Percentiles rank a stretch among this genome's conserved stretches.
Evolutionary conservation across 805 yeast species (phyloP).

Genomic region (Candida ponderosae): DNA sequence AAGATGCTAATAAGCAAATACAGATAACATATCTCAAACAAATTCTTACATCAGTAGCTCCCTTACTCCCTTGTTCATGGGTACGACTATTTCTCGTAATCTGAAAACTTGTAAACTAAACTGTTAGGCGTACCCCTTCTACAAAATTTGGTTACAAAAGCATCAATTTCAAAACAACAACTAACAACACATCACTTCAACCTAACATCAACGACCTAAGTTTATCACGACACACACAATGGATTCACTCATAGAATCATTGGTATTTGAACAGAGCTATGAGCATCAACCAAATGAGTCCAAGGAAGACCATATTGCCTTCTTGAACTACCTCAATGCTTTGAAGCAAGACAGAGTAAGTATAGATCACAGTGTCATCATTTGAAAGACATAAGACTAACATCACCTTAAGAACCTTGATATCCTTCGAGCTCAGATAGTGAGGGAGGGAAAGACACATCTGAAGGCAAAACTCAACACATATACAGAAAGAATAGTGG

Average conservation of each 20-base stretch:
- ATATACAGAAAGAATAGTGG: conserved; percentile 5
- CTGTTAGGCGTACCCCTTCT: too few relatives aligned
- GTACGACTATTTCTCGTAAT: too few relatives aligned
- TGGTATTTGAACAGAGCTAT: neutral
- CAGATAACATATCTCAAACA: too few relatives aligned
- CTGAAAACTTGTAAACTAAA: too few relatives aligned
- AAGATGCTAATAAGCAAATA: too few relatives aligned
- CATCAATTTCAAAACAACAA: too few relatives aligned
- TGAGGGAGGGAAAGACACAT: neutral
- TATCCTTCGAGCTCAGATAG: neutral
- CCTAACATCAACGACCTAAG: too few relatives aligned
- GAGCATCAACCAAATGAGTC: neutral
- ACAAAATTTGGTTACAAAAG: too few relatives aligned
- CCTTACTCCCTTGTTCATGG: too few relatives aligned
- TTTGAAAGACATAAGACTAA: too few relatives aligned
- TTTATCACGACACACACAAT: neutral
- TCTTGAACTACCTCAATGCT: conserved; percentile 4
- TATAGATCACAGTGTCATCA: neutral
- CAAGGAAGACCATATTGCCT: conserved; percentile 3
- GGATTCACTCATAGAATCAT: neutral
- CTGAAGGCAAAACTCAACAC: neutral
- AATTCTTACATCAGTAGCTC: too few relatives aligned
- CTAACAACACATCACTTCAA: neutral
- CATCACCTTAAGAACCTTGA: conserved; percentile 1
- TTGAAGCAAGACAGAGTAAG: conserved; percentile 9